A percentile compares a stretch with the other conserved stretches of the same genome.
Conservation (phyloP, 371 early-diverging fungal genomes). For the Nematocida major region DNA sequence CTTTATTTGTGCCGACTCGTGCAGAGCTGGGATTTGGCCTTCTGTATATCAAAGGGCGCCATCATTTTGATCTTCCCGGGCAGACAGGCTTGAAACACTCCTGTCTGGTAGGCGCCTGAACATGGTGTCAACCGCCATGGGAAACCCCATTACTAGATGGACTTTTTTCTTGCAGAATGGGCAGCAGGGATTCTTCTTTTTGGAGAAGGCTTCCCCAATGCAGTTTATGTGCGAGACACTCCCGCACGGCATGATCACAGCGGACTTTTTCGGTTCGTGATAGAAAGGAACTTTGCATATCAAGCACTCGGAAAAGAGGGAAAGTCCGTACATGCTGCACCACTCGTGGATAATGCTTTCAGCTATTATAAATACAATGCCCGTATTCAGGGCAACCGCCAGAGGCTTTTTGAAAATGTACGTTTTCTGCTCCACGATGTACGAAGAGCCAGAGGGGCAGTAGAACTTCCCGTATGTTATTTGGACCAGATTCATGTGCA, state of each 20-base stretch:
- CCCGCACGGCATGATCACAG: conserved; percentile 20
- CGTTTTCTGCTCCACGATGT: background rate
- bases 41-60: too few relatives aligned
- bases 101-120: conserved; percentile 20
- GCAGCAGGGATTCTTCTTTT: conserved; percentile 29
- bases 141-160: conserved; percentile 4
- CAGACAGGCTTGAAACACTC: too few relatives aligned
- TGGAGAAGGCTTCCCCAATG: background rate
- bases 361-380: conserved; percentile 21
- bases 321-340: background rate
- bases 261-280: background rate
- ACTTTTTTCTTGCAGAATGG: conserved; percentile 35
- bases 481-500: conserved; percentile 21
- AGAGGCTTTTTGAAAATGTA: conserved; percentile 19
- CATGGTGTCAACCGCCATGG: conserved; percentile 21
- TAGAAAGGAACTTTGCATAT: background rate
- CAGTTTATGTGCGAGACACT: conserved; percentile 16
- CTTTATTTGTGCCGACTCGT: too few relatives aligned
- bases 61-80: too few relatives aligned
- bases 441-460: conserved; percentile 36
- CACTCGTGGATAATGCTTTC: conserved; percentile 18
- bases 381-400: conserved; percentile 4
- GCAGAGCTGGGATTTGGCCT: too few relatives aligned
- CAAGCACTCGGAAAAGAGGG: background rate
- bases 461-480: conserved; percentile 4